Conservation (phyloP, 2,329 filamentous ascomycete genomes). For the Aaosphaeria pasadenensis region DNA sequence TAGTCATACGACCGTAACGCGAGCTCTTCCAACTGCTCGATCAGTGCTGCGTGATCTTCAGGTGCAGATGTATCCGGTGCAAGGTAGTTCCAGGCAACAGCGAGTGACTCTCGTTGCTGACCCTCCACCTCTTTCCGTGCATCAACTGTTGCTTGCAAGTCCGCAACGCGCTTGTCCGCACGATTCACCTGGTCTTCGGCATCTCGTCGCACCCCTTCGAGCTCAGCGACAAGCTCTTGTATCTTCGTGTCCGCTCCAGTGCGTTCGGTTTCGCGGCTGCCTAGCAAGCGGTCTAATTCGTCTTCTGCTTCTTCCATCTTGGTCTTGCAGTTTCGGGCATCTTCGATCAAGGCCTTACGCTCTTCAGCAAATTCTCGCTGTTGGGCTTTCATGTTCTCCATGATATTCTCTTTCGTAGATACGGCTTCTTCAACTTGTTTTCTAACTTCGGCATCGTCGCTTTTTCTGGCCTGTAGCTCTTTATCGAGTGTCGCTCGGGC, state of each 20-base stretch:
- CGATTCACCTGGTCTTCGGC: slow-evolving; percentile 50
- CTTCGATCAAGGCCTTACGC: slow-evolving; percentile 75
- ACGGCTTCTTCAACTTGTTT: slow-evolving; percentile 79
- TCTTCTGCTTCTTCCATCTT: slow-evolving; percentile 88
- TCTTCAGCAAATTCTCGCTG: slow-evolving; percentile 86
- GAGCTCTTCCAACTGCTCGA: slow-evolving; percentile 44
- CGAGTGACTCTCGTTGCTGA: slow-evolving; percentile 27
- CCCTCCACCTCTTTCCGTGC: slow-evolving; percentile 44
- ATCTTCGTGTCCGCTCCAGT: slow-evolving; percentile 67
- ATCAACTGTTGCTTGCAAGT: slow-evolving; percentile 58
- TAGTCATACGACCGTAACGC: slow-evolving; percentile 42
- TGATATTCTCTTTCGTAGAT: slow-evolving; percentile 87
- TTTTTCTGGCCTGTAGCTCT: slow-evolving; percentile 58
- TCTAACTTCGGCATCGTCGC: slow-evolving; percentile 59
- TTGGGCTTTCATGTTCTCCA: slow-evolving; percentile 90
- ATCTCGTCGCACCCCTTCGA: slow-evolving; percentile 58
- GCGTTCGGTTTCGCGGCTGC: slow-evolving; percentile 80
- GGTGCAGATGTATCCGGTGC: slow-evolving; percentile 33
- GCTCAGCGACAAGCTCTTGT: slow-evolving; percentile 65
- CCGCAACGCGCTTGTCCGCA: slow-evolving; percentile 38
- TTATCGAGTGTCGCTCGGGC: slow-evolving; percentile 64
- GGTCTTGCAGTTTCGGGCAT: slow-evolving; percentile 72
- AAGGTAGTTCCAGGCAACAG: slow-evolving; percentile 37
- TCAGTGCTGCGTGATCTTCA: slow-evolving; percentile 36
- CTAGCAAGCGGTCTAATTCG: slow-evolving; percentile 80